Base-by-base conservation (phyloP, 2,329 filamentous ascomycete species). In the Penicillium sp. region DNA sequence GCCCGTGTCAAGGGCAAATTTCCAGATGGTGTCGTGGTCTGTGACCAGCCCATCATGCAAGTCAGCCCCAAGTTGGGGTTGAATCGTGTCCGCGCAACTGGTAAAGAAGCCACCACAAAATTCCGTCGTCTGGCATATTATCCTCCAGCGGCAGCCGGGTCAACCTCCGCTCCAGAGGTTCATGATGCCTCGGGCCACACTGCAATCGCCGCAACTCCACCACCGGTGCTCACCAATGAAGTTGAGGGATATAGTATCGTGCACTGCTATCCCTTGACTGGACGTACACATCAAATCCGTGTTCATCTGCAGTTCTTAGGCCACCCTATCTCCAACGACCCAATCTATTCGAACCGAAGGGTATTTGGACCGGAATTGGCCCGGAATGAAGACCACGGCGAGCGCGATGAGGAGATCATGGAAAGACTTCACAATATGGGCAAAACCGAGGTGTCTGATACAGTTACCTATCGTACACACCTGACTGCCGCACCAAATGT, bases 101-200 rank as follows among this genome's bases (percentile, higher is more conserved):
- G 94, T 6, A 97, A 97, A 71, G 82, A 87, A 29, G 92, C 94
- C 3, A 86, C 87, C 55, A 99, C 94, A 0, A 90, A 97, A 39
- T 99, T 99, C 78, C 91, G 91, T 67, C 84, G 91, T 48, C 74
- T 97, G 58, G 92, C 92, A n/a, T 97, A 97, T 75, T 96, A 97
- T 67, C 89, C 91, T 13, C 72, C 71, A 26, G 52, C 60, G n/a
- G 46, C 59, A n/a, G 53, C 65, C 33, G 62, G 60, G 11, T 65
- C 66, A 19, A 40, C 63, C 43, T 48, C 65, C 60, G 52, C 67
- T 42, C 54, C 60, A 6, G 62, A 54, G 43, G 58, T 67, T 13
- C 63, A 59, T 18, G 56, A 14, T 11, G 24, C 58, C 1, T 68
- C 63, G 19, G 13, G 66, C 50, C 59, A 53, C 26, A 43, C 50